Evolutionary conservation across 129 eudicot genomes (phyloP).

Genomic region (Flaveria brownii): DNA sequence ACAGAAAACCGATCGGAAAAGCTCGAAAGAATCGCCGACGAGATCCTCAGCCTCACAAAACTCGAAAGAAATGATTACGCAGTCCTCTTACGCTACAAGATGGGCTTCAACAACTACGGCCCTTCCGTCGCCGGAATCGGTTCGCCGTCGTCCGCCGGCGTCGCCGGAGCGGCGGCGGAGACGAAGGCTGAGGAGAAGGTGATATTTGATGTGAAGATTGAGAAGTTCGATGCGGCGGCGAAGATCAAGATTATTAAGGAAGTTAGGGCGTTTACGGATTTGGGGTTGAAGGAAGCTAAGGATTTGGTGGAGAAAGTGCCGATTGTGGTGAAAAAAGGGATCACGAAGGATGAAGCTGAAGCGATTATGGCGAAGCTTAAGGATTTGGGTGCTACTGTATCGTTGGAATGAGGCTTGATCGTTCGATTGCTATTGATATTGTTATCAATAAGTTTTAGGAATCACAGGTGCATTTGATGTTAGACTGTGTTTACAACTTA

Average conservation of each 20-base stretch:
- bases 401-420: slow-evolving; percentile 55
- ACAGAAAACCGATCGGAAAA: slow-evolving; percentile 52
- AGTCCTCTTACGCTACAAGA: slow-evolving; percentile 63
- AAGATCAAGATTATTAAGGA: slow-evolving; percentile 89
- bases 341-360: slow-evolving; percentile 78
- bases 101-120: slow-evolving; percentile 68
- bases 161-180: slow-evolving; percentile 32
- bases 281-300: slow-evolving; percentile 89
- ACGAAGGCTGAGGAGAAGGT: slow-evolving; percentile 55
- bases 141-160: slow-evolving; percentile 31
- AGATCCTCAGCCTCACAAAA: slow-evolving; percentile 65
- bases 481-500: background rate
- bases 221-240: slow-evolving; percentile 71
- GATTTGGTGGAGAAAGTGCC: slow-evolving; percentile 89
- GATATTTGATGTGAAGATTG: slow-evolving; percentile 75
- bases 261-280: slow-evolving; percentile 70
- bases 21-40: slow-evolving; percentile 78
- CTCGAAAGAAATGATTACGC: slow-evolving; percentile 67
- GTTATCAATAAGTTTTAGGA: slow-evolving; percentile 10
- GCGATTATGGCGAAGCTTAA: slow-evolving; percentile 67
- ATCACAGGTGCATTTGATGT: background rate
- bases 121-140: slow-evolving; percentile 58
- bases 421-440: background rate
- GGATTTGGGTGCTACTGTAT: slow-evolving; percentile 79
- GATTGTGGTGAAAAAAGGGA: slow-evolving; percentile 71